Base-by-base conservation (phyloP, 1,284 basidiomycete genomes). In the Rhodotorula glutinis region DNA sequence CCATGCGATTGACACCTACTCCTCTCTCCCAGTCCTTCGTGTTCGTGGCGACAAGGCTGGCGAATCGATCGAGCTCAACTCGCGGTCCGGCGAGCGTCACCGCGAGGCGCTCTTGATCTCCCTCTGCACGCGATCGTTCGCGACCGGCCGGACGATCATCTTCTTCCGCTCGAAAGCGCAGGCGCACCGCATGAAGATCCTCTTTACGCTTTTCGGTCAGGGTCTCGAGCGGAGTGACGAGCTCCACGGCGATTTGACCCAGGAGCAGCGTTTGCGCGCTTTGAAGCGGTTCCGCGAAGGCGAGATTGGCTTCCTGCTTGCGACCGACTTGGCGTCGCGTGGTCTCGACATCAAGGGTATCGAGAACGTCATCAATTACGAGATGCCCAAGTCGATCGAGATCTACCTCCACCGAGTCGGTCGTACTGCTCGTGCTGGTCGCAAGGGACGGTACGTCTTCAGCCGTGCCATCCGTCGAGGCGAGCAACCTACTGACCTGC, bases 391-490 rank as follows among this genome's bases (percentile, higher is more conserved):
- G 25, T 91, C 95, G 76, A 83, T 97, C 51, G 87, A 92, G 17
- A 92, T 94, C 76, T 98, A 98, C 80, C 83, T 97, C 46, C 95
- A 98, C 79, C 89, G 95, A 67, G 94, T 98, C 30, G 95, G 95
- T 74, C 86, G 95, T 79, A 98, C 95, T 46, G 95, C 95, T 27
- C 88, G 95, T 79, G 95, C 95, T 4, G 94, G 95, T 7, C 86
- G 86, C 74, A 89, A 89, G 77, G 95, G 95, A 79, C 86, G 93
- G 88, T 91, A 74, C 72, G 86, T 80, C 51, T 0, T 23, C 19
- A 5, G 38, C 25, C 21, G 13, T 62, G 13, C 54, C 63, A 53
- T 58, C 44, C 44, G 13, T 19, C 19, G 4, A 10, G 8, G 8
- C 43, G 52, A 19, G 9, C 21, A 16, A 5, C 17, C 21, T 44